phyloP scores from a whole-genome alignment of 768 basidiomycete genomes.

The Clitopilus hobsonii region DNA sequence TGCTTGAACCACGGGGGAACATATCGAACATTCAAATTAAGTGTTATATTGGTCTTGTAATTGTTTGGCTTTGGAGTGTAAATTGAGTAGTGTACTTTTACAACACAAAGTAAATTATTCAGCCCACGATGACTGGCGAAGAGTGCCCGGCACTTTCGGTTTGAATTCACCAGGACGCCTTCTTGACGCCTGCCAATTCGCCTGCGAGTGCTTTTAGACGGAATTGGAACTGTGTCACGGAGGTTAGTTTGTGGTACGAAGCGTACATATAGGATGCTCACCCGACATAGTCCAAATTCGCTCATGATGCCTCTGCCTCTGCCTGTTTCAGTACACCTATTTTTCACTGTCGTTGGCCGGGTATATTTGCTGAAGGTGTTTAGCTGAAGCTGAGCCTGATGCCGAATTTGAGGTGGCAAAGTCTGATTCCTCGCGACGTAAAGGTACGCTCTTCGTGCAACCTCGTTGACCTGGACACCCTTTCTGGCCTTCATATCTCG shows the following conservation, averaged over 20 bases:
- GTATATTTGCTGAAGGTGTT: constrained; percentile 83
- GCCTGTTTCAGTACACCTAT: constrained; percentile 83
- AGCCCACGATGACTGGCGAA: too few relatives aligned
- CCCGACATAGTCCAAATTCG: constrained; percentile 84
- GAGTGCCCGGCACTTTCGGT: too few relatives aligned
- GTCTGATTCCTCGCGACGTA: constrained; percentile 91
- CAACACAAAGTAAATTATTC: too few relatives aligned
- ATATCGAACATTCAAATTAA: neutral
- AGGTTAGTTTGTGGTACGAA: neutral
- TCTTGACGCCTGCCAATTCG: constrained; percentile 82
- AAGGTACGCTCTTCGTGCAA: constrained; percentile 84
- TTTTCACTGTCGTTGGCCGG: constrained; percentile 84
- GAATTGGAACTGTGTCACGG: constrained; percentile 74
- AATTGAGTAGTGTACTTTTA: constrained; percentile 2
- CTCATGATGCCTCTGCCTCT: constrained; percentile 84
- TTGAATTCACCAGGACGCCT: constrained; percentile 79
- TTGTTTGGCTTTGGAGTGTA: neutral
- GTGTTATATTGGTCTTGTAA: constrained; percentile 7
- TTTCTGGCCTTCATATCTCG: constrained; percentile 77
- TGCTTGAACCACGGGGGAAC: neutral
- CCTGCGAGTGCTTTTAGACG: constrained; percentile 77
- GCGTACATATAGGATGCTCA: constrained; percentile 26
- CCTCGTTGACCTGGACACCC: constrained; percentile 70
- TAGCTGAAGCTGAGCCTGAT: constrained; percentile 91
- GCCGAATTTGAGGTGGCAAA: constrained; percentile 82